These are phyloP conservation scores for Suhomyces prunicola DNA, from an alignment of 805 yeast genomes.

Conservation along the genomic window DNA sequence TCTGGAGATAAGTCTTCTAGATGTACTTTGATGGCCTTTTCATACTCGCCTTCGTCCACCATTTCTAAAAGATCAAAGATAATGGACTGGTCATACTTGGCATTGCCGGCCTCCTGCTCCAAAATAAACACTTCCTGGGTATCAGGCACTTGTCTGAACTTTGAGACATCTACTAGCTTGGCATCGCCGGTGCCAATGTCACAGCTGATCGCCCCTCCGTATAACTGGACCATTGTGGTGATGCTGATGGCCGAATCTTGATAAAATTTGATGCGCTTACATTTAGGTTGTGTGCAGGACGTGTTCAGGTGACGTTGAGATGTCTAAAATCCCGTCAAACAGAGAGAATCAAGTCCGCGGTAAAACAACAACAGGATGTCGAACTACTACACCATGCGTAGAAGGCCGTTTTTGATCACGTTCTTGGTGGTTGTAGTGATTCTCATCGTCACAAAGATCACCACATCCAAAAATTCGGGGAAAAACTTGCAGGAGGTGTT, in stretches of 20 bases:
- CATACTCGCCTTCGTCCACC: conserved; percentile 35
- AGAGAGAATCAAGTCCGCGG: conserved; percentile 1
- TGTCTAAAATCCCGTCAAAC: not conserved
- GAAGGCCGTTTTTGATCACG: conserved; percentile 25
- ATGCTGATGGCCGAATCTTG: not conserved
- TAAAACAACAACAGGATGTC: conserved; percentile 10
- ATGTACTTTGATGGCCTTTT: conserved; percentile 50
- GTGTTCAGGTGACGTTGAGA: not conserved
- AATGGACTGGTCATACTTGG: conserved; percentile 48
- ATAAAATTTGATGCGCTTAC: not conserved
- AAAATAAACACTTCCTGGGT: conserved; percentile 85
- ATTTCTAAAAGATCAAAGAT: conserved; percentile 64
- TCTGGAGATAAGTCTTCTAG: conserved; percentile 49
- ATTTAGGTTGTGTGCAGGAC: not conserved
- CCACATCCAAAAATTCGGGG: conserved; percentile 27
- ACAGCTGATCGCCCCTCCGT: conserved; percentile 79
- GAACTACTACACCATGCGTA: conserved; percentile 18
- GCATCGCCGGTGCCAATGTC: conserved; percentile 22
- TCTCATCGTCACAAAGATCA: conserved; percentile 22
- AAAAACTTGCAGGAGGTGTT: conserved; percentile 38
- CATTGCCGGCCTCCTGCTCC: conserved; percentile 25
- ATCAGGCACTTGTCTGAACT: conserved; percentile 82
- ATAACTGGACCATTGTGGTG: conserved; percentile 21
- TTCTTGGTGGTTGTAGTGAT: conserved; percentile 22
- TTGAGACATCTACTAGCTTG: conserved; percentile 67